phyloP scores from a whole-genome alignment of 2,329 filamentous ascomycete genomes.

The Drechslerella dactyloides region DNA sequence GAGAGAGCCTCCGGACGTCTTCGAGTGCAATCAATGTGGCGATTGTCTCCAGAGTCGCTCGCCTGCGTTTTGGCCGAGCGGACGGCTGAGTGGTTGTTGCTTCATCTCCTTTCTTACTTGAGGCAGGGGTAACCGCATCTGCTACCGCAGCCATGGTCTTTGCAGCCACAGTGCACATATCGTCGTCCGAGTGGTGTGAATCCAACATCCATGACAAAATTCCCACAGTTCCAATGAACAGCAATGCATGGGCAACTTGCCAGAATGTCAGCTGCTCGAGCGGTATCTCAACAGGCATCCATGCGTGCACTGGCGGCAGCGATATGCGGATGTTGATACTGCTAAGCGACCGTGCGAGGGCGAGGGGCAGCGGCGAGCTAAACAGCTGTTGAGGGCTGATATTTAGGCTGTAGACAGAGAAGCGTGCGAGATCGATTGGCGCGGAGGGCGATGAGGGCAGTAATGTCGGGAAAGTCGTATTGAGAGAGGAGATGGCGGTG shows the following conservation, averaged over 20 bases:
- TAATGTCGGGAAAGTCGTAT: slow-evolving; percentile 32
- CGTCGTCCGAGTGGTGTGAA: slow-evolving; percentile 40
- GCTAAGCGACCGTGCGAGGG: slow-evolving; percentile 15
- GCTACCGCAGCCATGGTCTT: slow-evolving; percentile 6
- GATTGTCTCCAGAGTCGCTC: slow-evolving; percentile 38
- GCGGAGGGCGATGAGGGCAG: slow-evolving; percentile 27
- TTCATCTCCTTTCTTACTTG: not conserved
- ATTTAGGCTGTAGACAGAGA: slow-evolving; percentile 30
- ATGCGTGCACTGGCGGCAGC: too few species aligned
- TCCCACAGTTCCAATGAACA: slow-evolving; percentile 38
- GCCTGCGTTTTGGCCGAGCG: slow-evolving; percentile 5
- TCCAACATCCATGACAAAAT: slow-evolving; percentile 44
- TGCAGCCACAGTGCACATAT: not conserved
- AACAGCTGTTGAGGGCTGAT: slow-evolving; percentile 14
- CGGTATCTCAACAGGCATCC: not conserved
- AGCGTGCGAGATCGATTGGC: slow-evolving; percentile 21
- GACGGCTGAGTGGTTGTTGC: not conserved
- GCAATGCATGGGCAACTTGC: slow-evolving; percentile 34
- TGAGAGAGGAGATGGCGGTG: slow-evolving; percentile 39
- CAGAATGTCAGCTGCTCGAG: slow-evolving; percentile 41
- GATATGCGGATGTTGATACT: slow-evolving; percentile 6
- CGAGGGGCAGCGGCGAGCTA: slow-evolving; percentile 28
- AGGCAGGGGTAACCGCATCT: slow-evolving; percentile 5
- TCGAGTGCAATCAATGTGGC: slow-evolving; percentile 39
- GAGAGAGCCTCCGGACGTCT: slow-evolving; percentile 30